Evolutionary conservation across 345 rosid species (phyloP), one percentile per base, ranked within the genome.

Genomic region (Eucalyptus marginata): DNA sequence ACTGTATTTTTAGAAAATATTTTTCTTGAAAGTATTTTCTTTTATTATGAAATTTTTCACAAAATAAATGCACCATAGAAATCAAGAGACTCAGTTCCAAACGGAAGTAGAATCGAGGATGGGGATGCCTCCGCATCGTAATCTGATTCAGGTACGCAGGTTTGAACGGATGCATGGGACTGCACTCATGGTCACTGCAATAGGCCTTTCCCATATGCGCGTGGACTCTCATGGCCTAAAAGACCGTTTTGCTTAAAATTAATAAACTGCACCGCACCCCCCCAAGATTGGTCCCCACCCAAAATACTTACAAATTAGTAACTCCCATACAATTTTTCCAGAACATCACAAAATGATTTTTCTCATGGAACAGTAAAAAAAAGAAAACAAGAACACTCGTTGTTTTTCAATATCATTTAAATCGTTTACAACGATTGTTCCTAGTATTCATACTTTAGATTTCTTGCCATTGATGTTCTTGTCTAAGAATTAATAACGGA

Each of bases 11-110:
- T 56, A 10, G 3, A 25, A 56, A 56, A 56, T 25, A 56, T 24
- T 24, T 9, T 56, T 56, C 0, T 10, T 0, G 0, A 56, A 10
- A 56, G 12, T 24, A 56, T 56, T 56, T 56, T 56, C 0, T 12
- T 56, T 9, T 56, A 1, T 56, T 56, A 56, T 22, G 25, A 20
- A 56, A 4, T 9, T 22, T 56, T 56, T 25, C 58, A 0, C 58
- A 20, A 52, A 20, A 3, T 52, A 52, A 52, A 52, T 52, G 0
- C 10, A 20, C 5, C 5, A 7, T 52, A 8, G 58, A 2, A 20
- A 52, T 52, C 58, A 8, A 52, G 20, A 25, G 13, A 0, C 29
- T 56, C 62, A 25, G 27, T 56, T 56, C 62, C 62, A 10, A 56
- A 56, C 0, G 29, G 62, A 56, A 56, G 25, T 52, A 56, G 62